Evolutionary conservation across 331 rosid genomes (phyloP).

Genomic region (Dryas integrifolia): DNA sequence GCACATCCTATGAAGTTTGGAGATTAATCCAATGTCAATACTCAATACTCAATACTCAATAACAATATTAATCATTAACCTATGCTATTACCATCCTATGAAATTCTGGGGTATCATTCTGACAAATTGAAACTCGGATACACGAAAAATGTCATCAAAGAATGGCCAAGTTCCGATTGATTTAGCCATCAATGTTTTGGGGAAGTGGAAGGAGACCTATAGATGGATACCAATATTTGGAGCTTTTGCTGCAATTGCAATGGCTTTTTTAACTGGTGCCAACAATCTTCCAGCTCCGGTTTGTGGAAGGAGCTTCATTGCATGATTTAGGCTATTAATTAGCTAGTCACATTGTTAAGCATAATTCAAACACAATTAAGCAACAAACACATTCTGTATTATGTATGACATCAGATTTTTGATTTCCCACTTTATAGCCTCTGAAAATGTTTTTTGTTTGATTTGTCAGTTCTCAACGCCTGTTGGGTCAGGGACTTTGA

Average conservation of each 20-base stretch:
- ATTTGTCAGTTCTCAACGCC: conserved; percentile 25
- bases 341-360: background rate
- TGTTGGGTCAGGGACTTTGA: conserved; percentile 22
- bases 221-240: conserved; percentile 34
- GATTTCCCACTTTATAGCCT: background rate
- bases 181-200: conserved; percentile 5
- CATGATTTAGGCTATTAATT: background rate
- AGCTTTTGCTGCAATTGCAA: conserved; percentile 24
- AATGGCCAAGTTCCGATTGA: conserved; percentile 8
- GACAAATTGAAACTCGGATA: background rate
- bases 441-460: background rate
- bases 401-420: background rate
- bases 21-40: conserved; percentile 22
- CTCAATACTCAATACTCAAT: background rate
- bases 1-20: conserved; percentile 7
- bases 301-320: background rate
- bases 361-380: background rate
- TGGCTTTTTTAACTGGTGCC: conserved; percentile 26
- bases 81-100: background rate
- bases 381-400: background rate
- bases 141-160: conserved; percentile 3
- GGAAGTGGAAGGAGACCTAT: conserved; percentile 31
- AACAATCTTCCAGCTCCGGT: conserved; percentile 38
- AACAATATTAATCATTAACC: background rate
- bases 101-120: background rate